phyloP scores from a whole-genome alignment of 352 stramenopile genomes.

The Globisporangium irregulare region DNA sequence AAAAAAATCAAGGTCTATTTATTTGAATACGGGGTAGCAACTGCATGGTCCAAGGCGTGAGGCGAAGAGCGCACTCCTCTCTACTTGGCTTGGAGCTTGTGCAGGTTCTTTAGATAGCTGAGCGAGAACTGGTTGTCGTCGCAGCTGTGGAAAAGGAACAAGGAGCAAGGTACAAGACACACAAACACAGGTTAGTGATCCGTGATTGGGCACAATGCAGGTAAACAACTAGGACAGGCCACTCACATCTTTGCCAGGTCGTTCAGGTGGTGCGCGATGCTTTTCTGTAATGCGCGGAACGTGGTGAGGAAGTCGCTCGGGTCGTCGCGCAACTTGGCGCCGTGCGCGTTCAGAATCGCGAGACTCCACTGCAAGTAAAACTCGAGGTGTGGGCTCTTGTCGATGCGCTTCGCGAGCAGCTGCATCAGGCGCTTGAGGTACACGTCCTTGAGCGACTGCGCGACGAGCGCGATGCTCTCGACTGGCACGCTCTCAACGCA shows the following conservation, averaged over 20 bases:
- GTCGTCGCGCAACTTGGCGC: conserved; percentile 79
- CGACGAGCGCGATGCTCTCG: conserved; percentile 89
- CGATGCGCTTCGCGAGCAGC: conserved; percentile 92
- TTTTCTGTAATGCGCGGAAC: conserved; percentile 87
- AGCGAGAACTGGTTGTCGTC: conserved; percentile 90
- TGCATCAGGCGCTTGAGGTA: conserved; percentile 93
- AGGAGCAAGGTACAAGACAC: conserved; percentile 4
- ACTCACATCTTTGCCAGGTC: conserved; percentile 87
- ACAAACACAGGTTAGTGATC: conserved; percentile 14
- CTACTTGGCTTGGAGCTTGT: conserved; percentile 39
- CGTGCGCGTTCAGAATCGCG: conserved; percentile 93
- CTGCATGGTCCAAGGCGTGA: background rate
- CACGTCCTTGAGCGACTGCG: conserved; percentile 85
- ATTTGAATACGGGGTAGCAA: conserved; percentile 23
- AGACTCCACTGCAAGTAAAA: conserved; percentile 97
- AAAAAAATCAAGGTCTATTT: conserved; percentile 41
- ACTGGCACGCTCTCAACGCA: conserved; percentile 92
- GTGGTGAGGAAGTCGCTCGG: conserved; percentile 73
- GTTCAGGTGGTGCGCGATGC: conserved; percentile 75
- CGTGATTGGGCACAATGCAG: conserved; percentile 4
- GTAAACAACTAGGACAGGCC: background rate
- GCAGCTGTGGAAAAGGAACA: conserved; percentile 38
- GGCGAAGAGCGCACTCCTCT: background rate
- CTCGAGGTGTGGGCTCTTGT: conserved; percentile 93
- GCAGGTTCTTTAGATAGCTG: conserved; percentile 76